Evolutionary conservation across 1,284 basidiomycete species (phyloP).

Genomic region (Coniferiporia sulphurascens): DNA sequence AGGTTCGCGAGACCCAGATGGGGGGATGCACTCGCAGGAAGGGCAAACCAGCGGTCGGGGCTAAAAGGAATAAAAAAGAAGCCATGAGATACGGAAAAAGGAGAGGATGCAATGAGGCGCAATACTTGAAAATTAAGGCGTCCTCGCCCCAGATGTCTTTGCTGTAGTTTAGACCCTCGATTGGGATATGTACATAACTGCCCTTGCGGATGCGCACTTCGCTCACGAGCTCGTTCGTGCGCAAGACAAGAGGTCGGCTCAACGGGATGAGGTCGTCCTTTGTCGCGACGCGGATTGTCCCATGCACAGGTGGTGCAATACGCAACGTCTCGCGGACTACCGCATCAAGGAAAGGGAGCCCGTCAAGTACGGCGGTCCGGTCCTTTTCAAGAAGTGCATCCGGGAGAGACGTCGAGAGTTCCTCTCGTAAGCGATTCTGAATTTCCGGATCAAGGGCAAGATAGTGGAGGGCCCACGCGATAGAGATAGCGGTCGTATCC

Average conservation of each 20-base stretch:
- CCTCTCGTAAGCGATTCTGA: constrained; percentile 43
- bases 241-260: constrained; percentile 31
- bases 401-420: constrained; percentile 26
- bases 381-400: constrained; percentile 16
- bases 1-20: constrained; percentile 44
- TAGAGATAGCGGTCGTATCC: constrained; percentile 49
- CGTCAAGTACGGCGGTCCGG: constrained; percentile 39
- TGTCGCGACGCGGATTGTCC: constrained; percentile 22
- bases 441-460: constrained; percentile 41
- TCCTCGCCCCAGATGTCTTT: constrained; percentile 50
- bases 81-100: constrained; percentile 1
- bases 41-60: constrained; percentile 46
- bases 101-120: no score
- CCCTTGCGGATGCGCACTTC: constrained; percentile 42
- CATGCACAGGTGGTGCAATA: constrained; percentile 22
- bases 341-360: constrained; percentile 32
- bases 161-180: constrained; percentile 47
- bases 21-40: constrained; percentile 32
- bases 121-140: constrained; percentile 45
- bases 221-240: constrained; percentile 4
- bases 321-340: constrained; percentile 31
- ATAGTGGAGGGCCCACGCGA: constrained; percentile 50
- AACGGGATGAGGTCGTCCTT: constrained; percentile 28
- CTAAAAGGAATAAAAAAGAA: constrained; percentile 26
- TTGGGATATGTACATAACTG: constrained; percentile 49